Evolutionary conservation across 805 yeast species (phyloP).

Genomic region (Candida montana): DNA sequence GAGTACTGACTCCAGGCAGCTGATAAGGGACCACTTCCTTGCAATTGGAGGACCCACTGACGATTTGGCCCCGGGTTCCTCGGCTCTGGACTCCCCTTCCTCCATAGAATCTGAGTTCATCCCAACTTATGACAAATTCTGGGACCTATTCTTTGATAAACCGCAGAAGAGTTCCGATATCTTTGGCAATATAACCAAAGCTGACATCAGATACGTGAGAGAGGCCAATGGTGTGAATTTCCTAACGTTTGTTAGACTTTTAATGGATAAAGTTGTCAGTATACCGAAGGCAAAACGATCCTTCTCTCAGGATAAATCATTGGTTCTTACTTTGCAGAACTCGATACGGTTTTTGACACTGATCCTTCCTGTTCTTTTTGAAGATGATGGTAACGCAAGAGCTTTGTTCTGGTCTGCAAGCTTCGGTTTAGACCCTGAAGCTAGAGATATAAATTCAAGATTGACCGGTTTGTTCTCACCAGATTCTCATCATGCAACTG

Average conservation of each 20-base stretch:
- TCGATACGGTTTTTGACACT: constrained; percentile 62
- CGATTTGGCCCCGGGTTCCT: not conserved
- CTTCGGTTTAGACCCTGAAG: not conserved
- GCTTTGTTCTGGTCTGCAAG: constrained; percentile 6
- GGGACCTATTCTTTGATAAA: constrained; percentile 43
- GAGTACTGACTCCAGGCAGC: not conserved
- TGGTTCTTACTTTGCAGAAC: constrained; percentile 41
- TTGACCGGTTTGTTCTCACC: not conserved
- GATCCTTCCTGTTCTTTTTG: constrained; percentile 63
- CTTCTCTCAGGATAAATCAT: not conserved
- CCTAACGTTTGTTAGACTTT: constrained; percentile 41
- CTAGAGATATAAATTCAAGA: constrained; percentile 6
- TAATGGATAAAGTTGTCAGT: constrained; percentile 28
- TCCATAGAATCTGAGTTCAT: not conserved
- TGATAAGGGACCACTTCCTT: constrained; percentile 1
- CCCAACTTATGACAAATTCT: constrained; percentile 29
- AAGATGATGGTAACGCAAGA: constrained; percentile 30
- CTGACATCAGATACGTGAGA: constrained; percentile 56
- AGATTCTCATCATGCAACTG: constrained; percentile 15
- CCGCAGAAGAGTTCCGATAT: constrained; percentile 54
- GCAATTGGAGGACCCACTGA: not conserved
- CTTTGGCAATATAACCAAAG: constrained; percentile 47
- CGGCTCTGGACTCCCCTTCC: not conserved
- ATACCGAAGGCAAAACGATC: constrained; percentile 11
- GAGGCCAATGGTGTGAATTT: constrained; percentile 56